These are phyloP conservation scores for Avena sativa DNA, from an alignment of 176 grass and related monocot species.

Conservation along the genomic window DNA sequence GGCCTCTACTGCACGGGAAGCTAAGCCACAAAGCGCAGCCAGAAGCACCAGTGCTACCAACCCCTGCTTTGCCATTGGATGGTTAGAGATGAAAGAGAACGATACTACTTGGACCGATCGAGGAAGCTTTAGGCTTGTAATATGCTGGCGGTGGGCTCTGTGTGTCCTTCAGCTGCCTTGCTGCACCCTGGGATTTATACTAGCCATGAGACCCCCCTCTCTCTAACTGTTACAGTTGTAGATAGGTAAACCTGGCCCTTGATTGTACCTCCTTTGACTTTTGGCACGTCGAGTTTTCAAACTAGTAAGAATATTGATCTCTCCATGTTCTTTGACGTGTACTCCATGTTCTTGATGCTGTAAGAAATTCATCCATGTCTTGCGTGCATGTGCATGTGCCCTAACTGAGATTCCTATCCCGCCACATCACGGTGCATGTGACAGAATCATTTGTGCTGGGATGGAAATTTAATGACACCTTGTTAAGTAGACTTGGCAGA, in stretches of 20 bases:
- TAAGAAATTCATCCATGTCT: neutral
- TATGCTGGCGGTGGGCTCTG: neutral
- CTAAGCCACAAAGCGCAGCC: constrained; percentile 1
- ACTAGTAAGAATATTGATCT: constrained; percentile 23
- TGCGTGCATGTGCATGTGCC: constrained; percentile 28
- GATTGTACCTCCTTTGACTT: constrained; percentile 44
- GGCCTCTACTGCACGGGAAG: constrained; percentile 16
- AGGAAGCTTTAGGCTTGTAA: too few relatives aligned
- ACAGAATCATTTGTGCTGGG: constrained; percentile 28
- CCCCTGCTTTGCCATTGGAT: constrained; percentile 26
- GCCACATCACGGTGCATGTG: constrained; percentile 33
- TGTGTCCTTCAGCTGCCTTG: constrained; percentile 12
- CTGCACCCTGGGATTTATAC: constrained; percentile 46
- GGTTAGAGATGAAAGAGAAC: neutral
- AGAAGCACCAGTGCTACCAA: constrained; percentile 1
- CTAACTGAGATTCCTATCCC: constrained; percentile 35
- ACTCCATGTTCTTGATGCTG: constrained; percentile 42
- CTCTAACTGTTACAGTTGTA: neutral
- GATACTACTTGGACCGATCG: neutral
- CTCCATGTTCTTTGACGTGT: constrained; percentile 14
- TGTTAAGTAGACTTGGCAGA: neutral
- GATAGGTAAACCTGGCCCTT: neutral
- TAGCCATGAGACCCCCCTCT: neutral
- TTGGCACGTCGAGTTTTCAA: constrained; percentile 40
- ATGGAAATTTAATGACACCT: constrained; percentile 22